These are phyloP conservation scores for Aspergillus hortae DNA, from an alignment of 2,329 filamentous ascomycete genomes.

Conservation along the genomic window DNA sequence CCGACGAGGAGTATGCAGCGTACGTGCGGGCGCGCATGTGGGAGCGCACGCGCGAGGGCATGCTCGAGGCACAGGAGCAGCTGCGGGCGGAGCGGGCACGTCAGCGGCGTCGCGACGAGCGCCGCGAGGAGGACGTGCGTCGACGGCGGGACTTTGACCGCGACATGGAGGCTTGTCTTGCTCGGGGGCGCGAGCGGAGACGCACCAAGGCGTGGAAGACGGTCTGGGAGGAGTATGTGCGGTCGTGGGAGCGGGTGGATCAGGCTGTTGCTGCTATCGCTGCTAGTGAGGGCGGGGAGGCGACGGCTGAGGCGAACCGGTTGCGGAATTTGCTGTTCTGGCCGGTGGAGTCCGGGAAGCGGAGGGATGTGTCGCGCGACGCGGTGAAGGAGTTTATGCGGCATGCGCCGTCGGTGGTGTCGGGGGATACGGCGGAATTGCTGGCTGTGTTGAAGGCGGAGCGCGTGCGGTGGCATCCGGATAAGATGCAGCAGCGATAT, in stretches of 20 bases:
- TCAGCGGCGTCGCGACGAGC: slow-evolving; percentile 45
- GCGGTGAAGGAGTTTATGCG: slow-evolving; percentile 69
- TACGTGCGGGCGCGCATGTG: slow-evolving; percentile 90
- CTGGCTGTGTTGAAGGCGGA: slow-evolving; percentile 68
- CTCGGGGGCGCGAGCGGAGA: slow-evolving; percentile 62
- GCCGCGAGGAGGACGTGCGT: slow-evolving; percentile 14
- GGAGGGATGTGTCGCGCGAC: slow-evolving; percentile 55
- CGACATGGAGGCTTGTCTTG: slow-evolving; percentile 67
- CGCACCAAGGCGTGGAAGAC: slow-evolving; percentile 45
- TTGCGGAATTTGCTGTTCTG: slow-evolving; percentile 57
- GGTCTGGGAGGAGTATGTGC: slow-evolving; percentile 63
- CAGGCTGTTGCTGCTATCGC: slow-evolving; percentile 14
- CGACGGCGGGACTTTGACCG: slow-evolving; percentile 48
- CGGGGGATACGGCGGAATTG: slow-evolving; percentile 23
- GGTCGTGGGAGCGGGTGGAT: slow-evolving; percentile 58
- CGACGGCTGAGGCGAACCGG: slow-evolving; percentile 9
- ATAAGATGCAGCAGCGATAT: slow-evolving; percentile 91
- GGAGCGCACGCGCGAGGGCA: slow-evolving; percentile 84
- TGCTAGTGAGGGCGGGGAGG: slow-evolving; percentile 1
- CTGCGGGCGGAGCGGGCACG: slow-evolving; percentile 52
- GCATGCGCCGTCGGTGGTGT: slow-evolving; percentile 41
- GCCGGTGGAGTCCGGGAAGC: slow-evolving; percentile 65
- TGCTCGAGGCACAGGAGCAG: slow-evolving; percentile 70
- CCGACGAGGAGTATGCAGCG: slow-evolving; percentile 84
- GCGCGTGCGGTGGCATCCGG: slow-evolving; percentile 91